Evolutionary conservation across 2,329 filamentous ascomycete genomes (phyloP).

Genomic region (Fusarium duplospermum): DNA sequence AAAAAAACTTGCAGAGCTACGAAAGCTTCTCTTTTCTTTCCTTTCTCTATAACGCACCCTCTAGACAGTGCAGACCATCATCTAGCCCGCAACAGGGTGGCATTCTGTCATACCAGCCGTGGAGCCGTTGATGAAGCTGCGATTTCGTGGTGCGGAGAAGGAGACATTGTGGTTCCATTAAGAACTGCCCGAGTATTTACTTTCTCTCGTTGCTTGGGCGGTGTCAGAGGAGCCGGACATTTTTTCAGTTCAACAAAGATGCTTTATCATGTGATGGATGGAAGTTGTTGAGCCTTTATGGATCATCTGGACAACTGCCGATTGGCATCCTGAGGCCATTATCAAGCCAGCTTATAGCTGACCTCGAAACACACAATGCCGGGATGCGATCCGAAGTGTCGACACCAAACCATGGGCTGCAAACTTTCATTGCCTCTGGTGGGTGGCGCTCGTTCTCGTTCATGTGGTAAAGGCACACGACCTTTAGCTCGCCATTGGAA

Average conservation of each 20-base stretch:
- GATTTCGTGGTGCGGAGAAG: conserved; percentile 70
- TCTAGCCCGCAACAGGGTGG: conserved; percentile 66
- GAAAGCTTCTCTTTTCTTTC: conserved; percentile 47
- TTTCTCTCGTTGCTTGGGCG: conserved; percentile 49
- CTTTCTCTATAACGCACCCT: conserved; percentile 72
- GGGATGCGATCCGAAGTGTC: not conserved
- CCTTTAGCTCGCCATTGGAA: not conserved
- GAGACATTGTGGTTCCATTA: conserved; percentile 62
- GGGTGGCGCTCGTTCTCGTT: conserved; percentile 3
- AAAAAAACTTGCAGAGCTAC: conserved; percentile 17
- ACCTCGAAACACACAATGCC: not conserved
- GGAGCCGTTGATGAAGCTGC: conserved; percentile 72
- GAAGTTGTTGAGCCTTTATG: not conserved
- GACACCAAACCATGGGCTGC: not conserved
- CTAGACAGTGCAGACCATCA: conserved; percentile 89
- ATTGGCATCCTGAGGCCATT: not conserved
- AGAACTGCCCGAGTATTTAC: conserved; percentile 67
- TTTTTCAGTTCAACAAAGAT: conserved; percentile 11
- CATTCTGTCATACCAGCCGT: conserved; percentile 76
- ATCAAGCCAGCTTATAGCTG: not conserved
- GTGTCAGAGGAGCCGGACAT: conserved; percentile 58
- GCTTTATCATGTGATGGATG: not conserved
- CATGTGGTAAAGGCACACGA: conserved; percentile 10
- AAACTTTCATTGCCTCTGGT: not conserved
- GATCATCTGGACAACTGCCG: not conserved